Conservation (phyloP, 2,329 filamentous ascomycete genomes). For the Talaromyces amestolkiae region DNA sequence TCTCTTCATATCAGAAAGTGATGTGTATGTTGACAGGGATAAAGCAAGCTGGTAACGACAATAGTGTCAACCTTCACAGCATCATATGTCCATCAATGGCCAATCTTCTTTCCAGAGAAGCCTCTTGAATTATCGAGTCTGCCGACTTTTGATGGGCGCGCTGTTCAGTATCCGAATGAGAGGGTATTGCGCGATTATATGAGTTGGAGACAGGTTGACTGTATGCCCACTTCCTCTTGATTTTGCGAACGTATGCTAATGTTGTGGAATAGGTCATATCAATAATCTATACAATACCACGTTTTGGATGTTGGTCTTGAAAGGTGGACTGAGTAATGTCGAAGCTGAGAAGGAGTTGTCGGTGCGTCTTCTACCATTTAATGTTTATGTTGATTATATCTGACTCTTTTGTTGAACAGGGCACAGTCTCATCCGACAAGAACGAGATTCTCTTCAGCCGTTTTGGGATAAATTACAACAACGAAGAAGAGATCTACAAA, state of each 20-base stretch:
- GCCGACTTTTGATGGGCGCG: constrained; percentile 88
- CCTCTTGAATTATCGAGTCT: constrained; percentile 66
- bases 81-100: constrained; percentile 82
- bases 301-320: constrained; percentile 84
- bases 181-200: constrained; percentile 88
- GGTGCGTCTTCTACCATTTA: constrained; percentile 43
- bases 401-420: constrained; percentile 49
- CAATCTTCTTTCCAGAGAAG: constrained; percentile 68
- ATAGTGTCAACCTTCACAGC: constrained; percentile 91
- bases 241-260: background rate
- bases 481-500: constrained; percentile 85
- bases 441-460: constrained; percentile 90
- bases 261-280: constrained; percentile 69
- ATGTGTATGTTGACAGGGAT: background rate
- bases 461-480: constrained; percentile 96
- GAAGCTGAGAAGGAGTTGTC: constrained; percentile 79
- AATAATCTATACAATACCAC: constrained; percentile 99
- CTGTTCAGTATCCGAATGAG: constrained; percentile 81
- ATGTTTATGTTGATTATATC: background rate
- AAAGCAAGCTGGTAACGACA: constrained; percentile 83
- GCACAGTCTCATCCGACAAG: constrained; percentile 81
- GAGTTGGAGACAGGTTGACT: constrained; percentile 95
- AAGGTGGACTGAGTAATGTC: constrained; percentile 70
- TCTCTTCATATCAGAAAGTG: too few relatives aligned
- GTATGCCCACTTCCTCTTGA: constrained; percentile 50